These are phyloP conservation scores for Kwoniella pini DNA, from an alignment of 768 basidiomycete species.

Conservation along the genomic window DNA sequence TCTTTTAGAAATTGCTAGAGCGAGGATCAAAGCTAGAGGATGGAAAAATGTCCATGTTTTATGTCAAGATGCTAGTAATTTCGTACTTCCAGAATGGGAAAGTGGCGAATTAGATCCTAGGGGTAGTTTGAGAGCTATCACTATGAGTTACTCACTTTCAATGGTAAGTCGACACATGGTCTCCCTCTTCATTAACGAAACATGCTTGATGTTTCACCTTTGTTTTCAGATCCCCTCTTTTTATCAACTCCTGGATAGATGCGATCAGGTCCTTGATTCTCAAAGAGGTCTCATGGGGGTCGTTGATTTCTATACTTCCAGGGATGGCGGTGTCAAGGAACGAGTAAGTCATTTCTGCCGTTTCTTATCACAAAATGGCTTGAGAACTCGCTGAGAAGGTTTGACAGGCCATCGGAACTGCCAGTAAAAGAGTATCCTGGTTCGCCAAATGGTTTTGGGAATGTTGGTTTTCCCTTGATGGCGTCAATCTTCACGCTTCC, in stretches of 20 bases:
- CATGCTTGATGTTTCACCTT: neutral
- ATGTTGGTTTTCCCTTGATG: conserved; percentile 61
- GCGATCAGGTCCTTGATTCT: conserved; percentile 67
- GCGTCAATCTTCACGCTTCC: conserved; percentile 59
- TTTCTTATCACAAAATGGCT: too few species aligned
- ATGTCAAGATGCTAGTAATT: conserved; percentile 71
- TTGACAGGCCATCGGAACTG: conserved; percentile 68
- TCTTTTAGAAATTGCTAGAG: conserved; percentile 69
- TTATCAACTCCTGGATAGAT: conserved; percentile 67
- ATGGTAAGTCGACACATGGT: conserved; percentile 51
- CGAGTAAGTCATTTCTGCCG: conserved; percentile 31
- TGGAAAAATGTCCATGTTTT: conserved; percentile 74
- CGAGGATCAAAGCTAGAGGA: conserved; percentile 66
- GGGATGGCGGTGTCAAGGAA: conserved; percentile 44
- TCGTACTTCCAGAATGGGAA: conserved; percentile 67
- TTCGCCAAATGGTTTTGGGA: conserved; percentile 76
- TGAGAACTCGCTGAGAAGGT: too few species aligned
- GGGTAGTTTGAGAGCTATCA: conserved; percentile 61
- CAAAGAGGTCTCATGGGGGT: conserved; percentile 65
- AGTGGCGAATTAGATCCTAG: conserved; percentile 59
- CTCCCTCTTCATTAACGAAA: too few species aligned
- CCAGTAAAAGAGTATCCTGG: conserved; percentile 66
- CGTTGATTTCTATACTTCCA: conserved; percentile 66
- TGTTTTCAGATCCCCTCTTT: conserved; percentile 62
- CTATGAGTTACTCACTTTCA: conserved; percentile 58